phyloP scores from a whole-genome alignment of 2,329 filamentous ascomycete genomes.

The Xylaria arbuscula region DNA sequence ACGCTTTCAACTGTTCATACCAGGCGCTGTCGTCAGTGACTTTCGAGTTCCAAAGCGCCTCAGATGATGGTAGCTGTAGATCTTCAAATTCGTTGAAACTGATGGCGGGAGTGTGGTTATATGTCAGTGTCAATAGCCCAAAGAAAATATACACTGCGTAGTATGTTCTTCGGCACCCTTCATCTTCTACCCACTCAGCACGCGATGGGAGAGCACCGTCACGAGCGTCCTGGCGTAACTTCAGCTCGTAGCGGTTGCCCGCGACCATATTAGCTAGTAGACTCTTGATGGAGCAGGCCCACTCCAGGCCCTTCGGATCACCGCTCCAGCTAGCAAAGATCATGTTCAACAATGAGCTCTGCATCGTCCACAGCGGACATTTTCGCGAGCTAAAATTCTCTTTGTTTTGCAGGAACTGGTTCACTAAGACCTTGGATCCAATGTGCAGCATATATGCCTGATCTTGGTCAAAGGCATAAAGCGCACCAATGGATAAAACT shows the following conservation, averaged over 20 bases:
- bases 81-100: conserved; percentile 98
- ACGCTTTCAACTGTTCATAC: conserved; percentile 79
- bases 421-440: conserved; percentile 95
- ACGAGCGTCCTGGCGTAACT: conserved; percentile 89
- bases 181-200: conserved; percentile 95
- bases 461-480: conserved; percentile 97
- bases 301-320: conserved; percentile 95
- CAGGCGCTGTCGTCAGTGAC: conserved; percentile 82
- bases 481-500: conserved; percentile 91
- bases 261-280: conserved; percentile 98
- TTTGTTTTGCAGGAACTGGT: conserved; percentile 97
- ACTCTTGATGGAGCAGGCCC: conserved; percentile 99
- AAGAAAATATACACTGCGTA: conserved; percentile 99
- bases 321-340: conserved; percentile 99
- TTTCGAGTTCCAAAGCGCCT: conserved; percentile 92
- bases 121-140: conserved; percentile 91
- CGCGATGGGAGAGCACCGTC: conserved; percentile 80
- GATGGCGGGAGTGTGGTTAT: conserved; percentile 98
- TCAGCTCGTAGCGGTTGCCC: conserved; percentile 95
- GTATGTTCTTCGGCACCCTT: conserved; percentile 95
- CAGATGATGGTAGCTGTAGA: conserved; percentile 89
- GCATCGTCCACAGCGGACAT: conserved; percentile 98
- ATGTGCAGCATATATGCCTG: conserved; percentile 98
- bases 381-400: conserved; percentile 98
- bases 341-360: conserved; percentile 97